These are phyloP conservation scores for Aspergillus wentii DNA, from an alignment of 495 filamentous ascomycete genomes.

Conservation along the genomic window DNA sequence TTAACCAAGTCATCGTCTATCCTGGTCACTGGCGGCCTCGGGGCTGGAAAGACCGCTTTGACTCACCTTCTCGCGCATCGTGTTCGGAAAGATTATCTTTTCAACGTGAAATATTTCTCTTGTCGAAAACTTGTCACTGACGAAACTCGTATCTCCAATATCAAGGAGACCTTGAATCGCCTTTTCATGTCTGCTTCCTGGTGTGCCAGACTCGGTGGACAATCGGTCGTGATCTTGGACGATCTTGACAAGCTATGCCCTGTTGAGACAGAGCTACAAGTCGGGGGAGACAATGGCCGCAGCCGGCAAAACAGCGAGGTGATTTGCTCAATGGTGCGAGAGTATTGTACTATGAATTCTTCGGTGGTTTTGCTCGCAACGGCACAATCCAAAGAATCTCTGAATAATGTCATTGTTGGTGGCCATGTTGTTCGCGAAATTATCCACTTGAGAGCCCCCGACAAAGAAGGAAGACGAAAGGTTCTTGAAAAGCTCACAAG, in stretches of 20 bases:
- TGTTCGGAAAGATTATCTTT: conserved; percentile 61
- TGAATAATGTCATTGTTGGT: conserved; percentile 75
- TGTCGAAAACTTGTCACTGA: conserved; percentile 82
- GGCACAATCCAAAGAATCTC: conserved; percentile 82
- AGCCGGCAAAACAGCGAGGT: conserved; percentile 90
- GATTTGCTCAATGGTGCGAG: conserved; percentile 73
- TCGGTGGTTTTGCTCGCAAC: conserved; percentile 86
- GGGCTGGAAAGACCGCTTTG: conserved; percentile 82
- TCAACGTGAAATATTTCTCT: conserved; percentile 74
- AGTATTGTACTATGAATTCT: conserved; percentile 71
- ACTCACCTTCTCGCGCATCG: conserved; percentile 60
- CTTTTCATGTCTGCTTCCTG: conserved; percentile 86
- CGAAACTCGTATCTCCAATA: conserved; percentile 77
- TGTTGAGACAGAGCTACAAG: conserved; percentile 85
- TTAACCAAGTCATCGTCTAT: conserved; percentile 84
- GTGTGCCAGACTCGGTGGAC: conserved; percentile 80
- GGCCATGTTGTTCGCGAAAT: conserved; percentile 80
- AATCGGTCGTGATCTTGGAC: conserved; percentile 79
- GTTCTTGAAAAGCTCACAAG: conserved; percentile 67
- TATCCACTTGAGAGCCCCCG: conserved; percentile 78
- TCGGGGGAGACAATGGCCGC: conserved; percentile 84
- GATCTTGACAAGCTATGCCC: conserved; percentile 91
- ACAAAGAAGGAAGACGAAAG: conserved; percentile 81
- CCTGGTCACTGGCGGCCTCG: conserved; percentile 79
- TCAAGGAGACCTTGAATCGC: conserved; percentile 81